Conservation (phyloP, 140 eudicot genomes). For the Bidens hawaiensis region DNA sequence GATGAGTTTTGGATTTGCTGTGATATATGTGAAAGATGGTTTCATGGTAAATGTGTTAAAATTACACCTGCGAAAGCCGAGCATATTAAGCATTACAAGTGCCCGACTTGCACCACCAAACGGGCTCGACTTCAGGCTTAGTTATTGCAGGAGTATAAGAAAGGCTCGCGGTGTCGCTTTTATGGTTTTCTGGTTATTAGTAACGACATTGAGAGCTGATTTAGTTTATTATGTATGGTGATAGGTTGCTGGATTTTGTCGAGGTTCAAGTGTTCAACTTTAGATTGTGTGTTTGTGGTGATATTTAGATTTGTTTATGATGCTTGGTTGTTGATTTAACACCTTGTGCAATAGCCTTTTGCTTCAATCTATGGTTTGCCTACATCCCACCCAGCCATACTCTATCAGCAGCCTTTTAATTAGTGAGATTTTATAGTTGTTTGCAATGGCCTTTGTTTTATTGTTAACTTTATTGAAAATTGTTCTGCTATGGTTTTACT, state of each 20-base stretch:
- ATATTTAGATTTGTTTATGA: neutral
- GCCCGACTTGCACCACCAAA: conserved; percentile 78
- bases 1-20: conserved; percentile 89
- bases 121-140: conserved; percentile 50
- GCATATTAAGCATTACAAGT: conserved; percentile 86
- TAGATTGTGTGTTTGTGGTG: neutral
- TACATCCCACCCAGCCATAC: too few relatives aligned
- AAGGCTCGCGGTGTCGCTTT: neutral
- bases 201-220: neutral
- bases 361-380: too few relatives aligned
- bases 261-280: neutral
- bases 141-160: neutral
- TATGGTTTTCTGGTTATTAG: neutral
- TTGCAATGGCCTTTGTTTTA: too few relatives aligned
- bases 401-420: too few relatives aligned
- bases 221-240: neutral
- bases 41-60: conserved; percentile 83
- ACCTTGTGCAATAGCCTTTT: neutral
- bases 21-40: conserved; percentile 83
- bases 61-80: conserved; percentile 90
- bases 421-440: too few relatives aligned
- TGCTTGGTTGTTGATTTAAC: neutral
- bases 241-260: conserved; percentile 4
- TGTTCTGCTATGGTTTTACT: too few relatives aligned
- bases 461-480: too few relatives aligned